Evolutionary conservation across 2,329 filamentous ascomycete species (phyloP), one percentile per base, ranked within the genome.

Genomic region (Pseudogymnoascus pannorum): DNA sequence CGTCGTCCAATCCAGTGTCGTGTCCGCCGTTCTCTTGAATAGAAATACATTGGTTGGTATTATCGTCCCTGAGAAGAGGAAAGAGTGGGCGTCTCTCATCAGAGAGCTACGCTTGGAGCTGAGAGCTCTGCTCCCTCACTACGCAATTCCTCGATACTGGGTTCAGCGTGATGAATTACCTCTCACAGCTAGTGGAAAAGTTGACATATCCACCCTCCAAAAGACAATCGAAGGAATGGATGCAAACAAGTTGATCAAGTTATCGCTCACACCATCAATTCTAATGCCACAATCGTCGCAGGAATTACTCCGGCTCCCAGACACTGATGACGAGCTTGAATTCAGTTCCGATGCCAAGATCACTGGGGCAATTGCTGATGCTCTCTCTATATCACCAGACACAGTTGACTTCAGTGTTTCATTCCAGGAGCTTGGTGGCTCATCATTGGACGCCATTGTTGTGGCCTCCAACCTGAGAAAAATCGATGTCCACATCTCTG

Each of bases 141-240:
- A 62, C 14, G 54, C 61, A 8, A 57, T 62, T n/a, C 61, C 61
- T 51, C 20, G 35, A 9, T 26, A 31, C 26, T 62, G 59, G 59
- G 35, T 62, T 16, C 18, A 20, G 18, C 12, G 61, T 4, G 35
- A 57, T 58, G 33, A 26, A 18, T 24, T 62, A 18, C 61, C 61
- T 18, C 29, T 61, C 9, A 51, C 38, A 26, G n/a, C 36, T 4
- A 29, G 59, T 14, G 61, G 61, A 11, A 62, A 62, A 29, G 29
- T 62, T 18, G 61, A 62, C 22, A 20, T 60, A 48, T 31, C 48
- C 48, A 54, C n/a, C 3, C 48, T 54, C 8, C 48, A 31, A 54
- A 54, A 12, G 48, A n/a, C 48, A 26, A 26, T 54, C 18, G 48
- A 54, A 31, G 26, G 9, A 9, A 54, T 54, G 48, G 48, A 54